Evolutionary conservation across 2,329 filamentous ascomycete genomes (phyloP).

Genomic region (Epichloe amarillans): DNA sequence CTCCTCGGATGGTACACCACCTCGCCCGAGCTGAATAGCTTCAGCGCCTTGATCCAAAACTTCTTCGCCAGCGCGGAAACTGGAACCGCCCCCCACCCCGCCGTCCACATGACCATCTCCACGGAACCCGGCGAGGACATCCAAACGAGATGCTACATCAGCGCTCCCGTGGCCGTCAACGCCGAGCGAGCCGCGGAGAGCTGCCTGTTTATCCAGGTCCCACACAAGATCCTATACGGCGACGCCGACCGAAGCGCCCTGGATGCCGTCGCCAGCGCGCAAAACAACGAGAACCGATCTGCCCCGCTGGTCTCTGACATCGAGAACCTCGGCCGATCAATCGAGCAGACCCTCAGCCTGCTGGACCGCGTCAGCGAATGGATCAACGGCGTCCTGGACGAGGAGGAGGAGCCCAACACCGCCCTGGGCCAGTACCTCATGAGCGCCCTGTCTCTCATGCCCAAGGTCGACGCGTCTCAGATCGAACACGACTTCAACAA

Average conservation of each 20-base stretch:
- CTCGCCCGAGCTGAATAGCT: slow-evolving; percentile 91
- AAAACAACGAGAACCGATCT: slow-evolving; percentile 62
- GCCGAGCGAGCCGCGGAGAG: slow-evolving; percentile 90
- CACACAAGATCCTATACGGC: slow-evolving; percentile 83
- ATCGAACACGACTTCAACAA: slow-evolving; percentile 99
- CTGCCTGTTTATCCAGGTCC: slow-evolving; percentile 94
- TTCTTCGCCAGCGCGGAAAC: slow-evolving; percentile 97
- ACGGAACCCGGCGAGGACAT: slow-evolving; percentile 82
- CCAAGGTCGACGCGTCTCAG: slow-evolving; percentile 81
- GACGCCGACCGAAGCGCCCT: slow-evolving; percentile 55
- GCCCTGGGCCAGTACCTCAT: slow-evolving; percentile 90
- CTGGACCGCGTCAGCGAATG: slow-evolving; percentile 86
- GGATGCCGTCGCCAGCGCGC: slow-evolving; percentile 72
- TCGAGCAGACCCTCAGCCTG: slow-evolving; percentile 80
- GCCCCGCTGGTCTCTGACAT: slow-evolving; percentile 73
- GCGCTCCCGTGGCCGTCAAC: slow-evolving; percentile 85
- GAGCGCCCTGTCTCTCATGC: slow-evolving; percentile 82
- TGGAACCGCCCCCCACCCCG: slow-evolving; percentile 96
- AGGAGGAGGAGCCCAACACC: slow-evolving; percentile 79
- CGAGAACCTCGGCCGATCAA: slow-evolving; percentile 70
- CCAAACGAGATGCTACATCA: slow-evolving; percentile 88
- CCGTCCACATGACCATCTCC: slow-evolving; percentile 88
- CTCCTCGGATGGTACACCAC: slow-evolving; percentile 98
- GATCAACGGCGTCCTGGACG: slow-evolving; percentile 86
- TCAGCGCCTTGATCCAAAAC: slow-evolving; percentile 94